These are phyloP conservation scores for Escovopsis sp. DNA, from an alignment of 2,329 filamentous ascomycete genomes.

Conservation along the genomic window DNA sequence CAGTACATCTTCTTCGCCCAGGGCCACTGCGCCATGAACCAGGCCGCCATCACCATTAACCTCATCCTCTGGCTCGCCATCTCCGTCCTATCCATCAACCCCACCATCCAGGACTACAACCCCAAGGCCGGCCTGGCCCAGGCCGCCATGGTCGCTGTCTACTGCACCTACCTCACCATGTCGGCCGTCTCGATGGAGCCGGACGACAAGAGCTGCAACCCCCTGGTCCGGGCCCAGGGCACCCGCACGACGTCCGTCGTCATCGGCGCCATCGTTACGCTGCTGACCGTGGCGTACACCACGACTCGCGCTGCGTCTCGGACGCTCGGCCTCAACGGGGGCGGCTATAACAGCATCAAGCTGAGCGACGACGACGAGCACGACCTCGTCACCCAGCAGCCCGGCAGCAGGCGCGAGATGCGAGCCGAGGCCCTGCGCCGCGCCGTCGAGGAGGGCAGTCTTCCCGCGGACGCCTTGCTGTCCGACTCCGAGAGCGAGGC, in stretches of 20 bases:
- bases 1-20: slow-evolving; percentile 95
- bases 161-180: slow-evolving; percentile 98
- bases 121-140: slow-evolving; percentile 91
- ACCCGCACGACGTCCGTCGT: slow-evolving; percentile 83
- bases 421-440: slow-evolving; percentile 78
- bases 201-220: slow-evolving; percentile 86
- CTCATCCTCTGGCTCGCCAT: slow-evolving; percentile 67
- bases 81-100: slow-evolving; percentile 77
- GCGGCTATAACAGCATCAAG: slow-evolving; percentile 33
- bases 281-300: slow-evolving; percentile 93
- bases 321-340: slow-evolving; percentile 53
- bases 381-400: slow-evolving; percentile 76
- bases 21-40: slow-evolving; percentile 81
- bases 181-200: slow-evolving; percentile 98
- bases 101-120: slow-evolving; percentile 79
- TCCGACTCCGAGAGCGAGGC: slow-evolving; percentile 54
- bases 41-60: slow-evolving; percentile 90
- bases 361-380: slow-evolving; percentile 65
- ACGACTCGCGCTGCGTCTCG: slow-evolving; percentile 93
- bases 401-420: slow-evolving; percentile 70
- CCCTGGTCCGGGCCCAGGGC: slow-evolving; percentile 68
- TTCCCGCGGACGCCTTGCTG: slow-evolving; percentile 79
- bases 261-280: slow-evolving; percentile 86
- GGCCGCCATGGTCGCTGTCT: slow-evolving; percentile 89
- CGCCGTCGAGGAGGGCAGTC: slow-evolving; percentile 80